These are phyloP conservation scores for Fusarium subtropicale DNA, from an alignment of 2,329 filamentous ascomycete species.

Conservation along the genomic window DNA sequence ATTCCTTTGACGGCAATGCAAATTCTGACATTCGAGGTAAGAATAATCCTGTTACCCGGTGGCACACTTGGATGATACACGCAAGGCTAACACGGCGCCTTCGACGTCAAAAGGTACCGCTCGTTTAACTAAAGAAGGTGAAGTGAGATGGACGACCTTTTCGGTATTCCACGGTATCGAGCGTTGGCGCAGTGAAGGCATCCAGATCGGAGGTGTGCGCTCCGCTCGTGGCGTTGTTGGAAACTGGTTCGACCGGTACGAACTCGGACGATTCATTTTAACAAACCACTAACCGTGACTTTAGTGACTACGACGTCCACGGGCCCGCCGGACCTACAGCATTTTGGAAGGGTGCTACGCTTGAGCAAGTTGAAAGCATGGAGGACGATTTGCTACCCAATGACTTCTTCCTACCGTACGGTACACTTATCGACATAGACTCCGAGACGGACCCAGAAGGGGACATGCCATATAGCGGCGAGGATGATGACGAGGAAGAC, in stretches of 20 bases:
- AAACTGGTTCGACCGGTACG: conserved; percentile 81
- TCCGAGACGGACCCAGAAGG: conserved; percentile 42
- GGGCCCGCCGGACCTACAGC: conserved; percentile 80
- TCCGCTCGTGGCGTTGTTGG: conserved; percentile 77
- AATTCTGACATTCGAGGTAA: conserved; percentile 74
- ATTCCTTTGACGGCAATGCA: conserved; percentile 74
- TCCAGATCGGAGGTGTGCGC: conserved; percentile 76
- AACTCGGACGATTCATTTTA: not conserved
- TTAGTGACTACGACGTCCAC: conserved; percentile 71
- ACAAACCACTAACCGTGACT: not conserved
- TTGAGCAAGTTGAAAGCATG: conserved; percentile 43
- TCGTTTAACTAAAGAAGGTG: conserved; percentile 73
- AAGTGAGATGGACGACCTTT: conserved; percentile 79
- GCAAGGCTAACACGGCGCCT: conserved; percentile 39
- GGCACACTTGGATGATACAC: not conserved
- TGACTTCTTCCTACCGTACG: conserved; percentile 49
- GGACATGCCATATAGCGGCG: conserved; percentile 45
- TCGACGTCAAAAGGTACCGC: conserved; percentile 64
- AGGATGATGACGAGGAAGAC: conserved; percentile 32
- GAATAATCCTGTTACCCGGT: conserved; percentile 31
- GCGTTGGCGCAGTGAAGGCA: conserved; percentile 80
- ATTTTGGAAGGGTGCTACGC: conserved; percentile 79
- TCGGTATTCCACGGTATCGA: conserved; percentile 73
- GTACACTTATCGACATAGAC: conserved; percentile 36
- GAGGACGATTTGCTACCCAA: conserved; percentile 50